Percentiles rank a stretch among this genome's conserved stretches.
Conservation (phyloP, 768 basidiomycete genomes). For the Polyporus arcularius region DNA sequence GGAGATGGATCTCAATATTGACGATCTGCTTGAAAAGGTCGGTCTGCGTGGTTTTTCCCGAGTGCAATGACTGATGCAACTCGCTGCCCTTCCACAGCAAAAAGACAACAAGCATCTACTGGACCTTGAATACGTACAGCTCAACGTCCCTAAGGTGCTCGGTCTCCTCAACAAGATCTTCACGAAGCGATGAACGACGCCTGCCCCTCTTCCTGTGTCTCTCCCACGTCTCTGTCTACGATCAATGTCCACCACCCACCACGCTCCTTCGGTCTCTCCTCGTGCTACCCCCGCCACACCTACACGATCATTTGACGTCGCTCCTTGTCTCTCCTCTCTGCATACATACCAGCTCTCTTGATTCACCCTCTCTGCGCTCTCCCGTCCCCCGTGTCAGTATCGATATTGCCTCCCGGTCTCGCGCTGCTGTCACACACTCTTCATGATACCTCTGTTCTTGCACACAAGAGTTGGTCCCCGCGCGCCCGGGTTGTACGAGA, state of each 20-base stretch:
- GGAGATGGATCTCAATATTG: conserved; percentile 99
- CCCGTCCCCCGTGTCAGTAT: conserved; percentile 3
- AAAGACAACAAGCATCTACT: conserved; percentile 97
- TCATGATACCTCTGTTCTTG: conserved; percentile 19
- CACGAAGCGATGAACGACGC: conserved; percentile 66
- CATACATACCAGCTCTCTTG: conserved; percentile 1
- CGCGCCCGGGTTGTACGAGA: conserved; percentile 15
- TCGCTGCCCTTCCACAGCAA: conserved; percentile 61
- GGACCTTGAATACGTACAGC: conserved; percentile 96
- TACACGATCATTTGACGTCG: conserved; percentile 12
- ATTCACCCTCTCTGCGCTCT: neutral
- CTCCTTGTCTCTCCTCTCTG: conserved; percentile 3
- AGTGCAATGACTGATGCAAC: neutral
- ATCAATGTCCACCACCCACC: conserved; percentile 6
- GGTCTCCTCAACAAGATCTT: conserved; percentile 93
- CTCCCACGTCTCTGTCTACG: neutral
- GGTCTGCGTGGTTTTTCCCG: conserved; percentile 21
- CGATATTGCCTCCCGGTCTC: neutral
- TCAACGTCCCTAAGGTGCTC: conserved; percentile 94
- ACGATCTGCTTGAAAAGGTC: conserved; percentile 96
- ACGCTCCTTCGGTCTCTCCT: conserved; percentile 8
- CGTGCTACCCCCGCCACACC: conserved; percentile 15
- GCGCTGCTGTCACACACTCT: conserved; percentile 11
- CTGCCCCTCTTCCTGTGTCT: neutral
- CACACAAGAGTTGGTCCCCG: conserved; percentile 5